Evolutionary conservation across 148 eudicot species (phyloP).

Genomic region (Chenopodium album): DNA sequence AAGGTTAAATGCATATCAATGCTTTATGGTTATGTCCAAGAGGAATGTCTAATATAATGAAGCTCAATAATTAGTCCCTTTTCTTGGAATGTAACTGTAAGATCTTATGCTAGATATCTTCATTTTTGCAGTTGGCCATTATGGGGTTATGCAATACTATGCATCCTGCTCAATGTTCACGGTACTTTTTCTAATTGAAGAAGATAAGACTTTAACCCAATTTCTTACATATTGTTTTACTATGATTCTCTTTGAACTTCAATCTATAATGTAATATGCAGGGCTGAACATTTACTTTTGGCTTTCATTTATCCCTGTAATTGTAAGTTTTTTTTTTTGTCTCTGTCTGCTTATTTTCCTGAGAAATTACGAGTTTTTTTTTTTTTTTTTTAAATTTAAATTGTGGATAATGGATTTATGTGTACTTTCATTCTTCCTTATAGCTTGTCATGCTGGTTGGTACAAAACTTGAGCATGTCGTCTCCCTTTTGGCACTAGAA

Average conservation of each 20-base stretch:
- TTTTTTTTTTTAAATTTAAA: no score
- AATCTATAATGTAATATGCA: constrained; percentile 27
- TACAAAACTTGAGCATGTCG: constrained; percentile 98
- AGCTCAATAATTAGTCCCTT: background rate
- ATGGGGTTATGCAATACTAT: constrained; percentile 91
- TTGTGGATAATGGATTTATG: background rate
- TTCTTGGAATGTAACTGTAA: background rate
- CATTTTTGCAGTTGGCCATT: constrained; percentile 86
- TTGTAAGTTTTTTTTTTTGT: constrained; percentile 51
- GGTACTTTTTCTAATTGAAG: constrained; percentile 44
- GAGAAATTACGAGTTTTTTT: background rate
- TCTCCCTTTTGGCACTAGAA: constrained; percentile 83
- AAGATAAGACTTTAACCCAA: background rate
- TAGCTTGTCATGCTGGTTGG: constrained; percentile 98
- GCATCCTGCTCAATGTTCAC: constrained; percentile 85
- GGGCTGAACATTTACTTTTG: constrained; percentile 95
- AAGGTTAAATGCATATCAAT: background rate
- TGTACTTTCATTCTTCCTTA: constrained; percentile 2
- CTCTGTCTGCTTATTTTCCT: constrained; percentile 5
- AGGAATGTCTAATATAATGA: background rate
- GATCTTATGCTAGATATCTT: constrained; percentile 6
- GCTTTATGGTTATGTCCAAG: background rate
- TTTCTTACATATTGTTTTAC: background rate
- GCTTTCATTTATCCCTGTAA: constrained; percentile 91
- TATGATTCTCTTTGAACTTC: background rate